Evolutionary conservation across 495 filamentous ascomycete genomes (phyloP).

Genomic region (Hypomontagnella monticulosa): DNA sequence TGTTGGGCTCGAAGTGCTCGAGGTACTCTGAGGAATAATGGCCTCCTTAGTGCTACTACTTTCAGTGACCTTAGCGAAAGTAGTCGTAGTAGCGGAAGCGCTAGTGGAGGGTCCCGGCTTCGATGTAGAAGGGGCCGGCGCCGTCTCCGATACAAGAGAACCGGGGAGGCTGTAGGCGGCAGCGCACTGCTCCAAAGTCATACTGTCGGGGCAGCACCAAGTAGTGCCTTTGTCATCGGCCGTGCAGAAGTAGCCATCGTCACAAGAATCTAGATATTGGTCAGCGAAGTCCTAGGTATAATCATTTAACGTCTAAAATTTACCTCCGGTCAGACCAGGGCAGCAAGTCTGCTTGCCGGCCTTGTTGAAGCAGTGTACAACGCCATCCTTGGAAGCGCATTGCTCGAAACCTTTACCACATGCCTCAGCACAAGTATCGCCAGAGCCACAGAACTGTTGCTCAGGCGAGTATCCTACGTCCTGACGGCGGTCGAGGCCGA

Average conservation of each 20-base stretch:
- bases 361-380: slow-evolving; percentile 58
- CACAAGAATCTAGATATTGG: slow-evolving; percentile 55
- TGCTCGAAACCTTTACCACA: slow-evolving; percentile 56
- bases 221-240: slow-evolving; percentile 50
- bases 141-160: slow-evolving; percentile 50
- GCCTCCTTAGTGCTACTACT: slow-evolving; percentile 6
- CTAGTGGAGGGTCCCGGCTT: slow-evolving; percentile 28
- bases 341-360: slow-evolving; percentile 56
- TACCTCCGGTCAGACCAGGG: slow-evolving; percentile 55
- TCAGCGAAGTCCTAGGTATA: slow-evolving; percentile 18
- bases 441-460: slow-evolving; percentile 51
- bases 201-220: slow-evolving; percentile 59
- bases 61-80: slow-evolving; percentile 20
- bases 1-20: slow-evolving; percentile 20
- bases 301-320: slow-evolving; percentile 19
- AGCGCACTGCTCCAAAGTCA: slow-evolving; percentile 56
- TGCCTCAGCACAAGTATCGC: slow-evolving; percentile 57
- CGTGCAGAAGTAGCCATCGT: slow-evolving; percentile 59
- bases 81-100: slow-evolving; percentile 30
- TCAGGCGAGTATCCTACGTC: slow-evolving; percentile 55
- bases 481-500: slow-evolving; percentile 53
- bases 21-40: neutral
- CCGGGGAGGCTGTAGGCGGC: slow-evolving; percentile 50
- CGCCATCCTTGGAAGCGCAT: slow-evolving; percentile 51
- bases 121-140: slow-evolving; percentile 38